Evolutionary conservation across 768 basidiomycete species (phyloP).

Genomic region (Lepiota brunneoincarnata): DNA sequence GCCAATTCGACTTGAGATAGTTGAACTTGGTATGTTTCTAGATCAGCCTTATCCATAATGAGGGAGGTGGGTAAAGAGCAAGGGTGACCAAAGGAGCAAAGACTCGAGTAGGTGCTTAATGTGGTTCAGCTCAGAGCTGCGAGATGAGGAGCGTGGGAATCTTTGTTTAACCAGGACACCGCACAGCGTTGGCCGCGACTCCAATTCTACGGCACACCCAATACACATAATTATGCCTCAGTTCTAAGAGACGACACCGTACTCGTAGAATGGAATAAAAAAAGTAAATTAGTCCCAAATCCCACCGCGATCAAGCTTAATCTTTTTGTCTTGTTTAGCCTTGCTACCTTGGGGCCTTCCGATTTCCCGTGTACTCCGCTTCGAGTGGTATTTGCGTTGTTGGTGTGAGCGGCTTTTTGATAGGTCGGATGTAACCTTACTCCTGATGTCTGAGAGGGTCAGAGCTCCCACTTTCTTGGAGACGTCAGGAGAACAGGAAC

Average conservation of each 20-base stretch:
- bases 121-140: neutral
- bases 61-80: slow-evolving; percentile 1
- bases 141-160: slow-evolving; percentile 13
- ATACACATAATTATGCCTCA: too few species aligned
- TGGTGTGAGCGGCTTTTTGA: slow-evolving; percentile 56
- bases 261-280: too few species aligned
- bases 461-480: slow-evolving; percentile 41
- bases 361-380: slow-evolving; percentile 56
- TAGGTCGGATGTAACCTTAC: slow-evolving; percentile 62
- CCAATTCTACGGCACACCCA: too few species aligned
- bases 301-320: slow-evolving; percentile 57
- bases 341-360: slow-evolving; percentile 82
- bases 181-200: too few species aligned
- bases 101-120: neutral
- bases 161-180: too few species aligned
- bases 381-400: slow-evolving; percentile 77
- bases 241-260: too few species aligned
- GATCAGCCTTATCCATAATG: slow-evolving; percentile 64
- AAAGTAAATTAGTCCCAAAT: slow-evolving; percentile 61
- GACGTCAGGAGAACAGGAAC: slow-evolving; percentile 35
- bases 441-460: slow-evolving; percentile 47
- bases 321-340: slow-evolving; percentile 71
- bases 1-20: slow-evolving; percentile 86
- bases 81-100: slow-evolving; percentile 1
- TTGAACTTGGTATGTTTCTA: slow-evolving; percentile 89